phyloP scores from a whole-genome alignment of 202 grass and related monocot species.

The Dendrocalamus latiflorus region DNA sequence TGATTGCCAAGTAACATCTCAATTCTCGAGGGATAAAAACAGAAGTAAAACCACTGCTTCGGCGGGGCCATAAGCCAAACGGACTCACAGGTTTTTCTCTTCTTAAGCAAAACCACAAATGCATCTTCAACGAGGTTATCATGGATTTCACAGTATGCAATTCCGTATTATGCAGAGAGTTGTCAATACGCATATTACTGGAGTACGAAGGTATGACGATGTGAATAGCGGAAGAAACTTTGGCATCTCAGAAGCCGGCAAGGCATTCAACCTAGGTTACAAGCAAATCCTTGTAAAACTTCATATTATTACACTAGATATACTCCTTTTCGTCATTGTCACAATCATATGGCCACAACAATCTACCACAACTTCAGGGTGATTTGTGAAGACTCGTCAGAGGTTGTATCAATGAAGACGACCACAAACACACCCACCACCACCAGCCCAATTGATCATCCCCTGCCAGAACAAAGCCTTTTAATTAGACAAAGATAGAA shows the following conservation, averaged over 20 bases:
- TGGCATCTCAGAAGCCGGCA: conserved; percentile 1
- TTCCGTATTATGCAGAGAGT: conserved; percentile 6
- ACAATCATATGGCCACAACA: conserved; percentile 21
- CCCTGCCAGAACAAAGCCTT: conserved; percentile 28
- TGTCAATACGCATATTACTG: conserved; percentile 16
- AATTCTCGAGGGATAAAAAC: background rate
- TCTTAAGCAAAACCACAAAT: background rate
- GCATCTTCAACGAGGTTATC: background rate
- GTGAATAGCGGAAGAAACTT: conserved; percentile 5
- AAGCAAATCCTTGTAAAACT: conserved; percentile 28
- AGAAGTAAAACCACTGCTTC: background rate
- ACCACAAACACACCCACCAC: background rate
- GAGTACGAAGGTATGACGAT: background rate
- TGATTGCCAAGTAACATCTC: background rate
- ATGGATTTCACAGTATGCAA: conserved; percentile 1
- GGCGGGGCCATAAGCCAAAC: background rate
- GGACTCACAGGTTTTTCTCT: background rate
- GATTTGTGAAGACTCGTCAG: background rate
- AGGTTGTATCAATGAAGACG: background rate
- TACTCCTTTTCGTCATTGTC: conserved; percentile 31
- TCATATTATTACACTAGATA: conserved; percentile 38
- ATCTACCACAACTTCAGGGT: conserved; percentile 18
- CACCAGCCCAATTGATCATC: conserved; percentile 24
- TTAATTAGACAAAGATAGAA: background rate
- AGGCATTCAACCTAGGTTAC: background rate